Evolutionary conservation across 352 stramenopile genomes (phyloP).

Genomic region (Globisporangium viniferum): DNA sequence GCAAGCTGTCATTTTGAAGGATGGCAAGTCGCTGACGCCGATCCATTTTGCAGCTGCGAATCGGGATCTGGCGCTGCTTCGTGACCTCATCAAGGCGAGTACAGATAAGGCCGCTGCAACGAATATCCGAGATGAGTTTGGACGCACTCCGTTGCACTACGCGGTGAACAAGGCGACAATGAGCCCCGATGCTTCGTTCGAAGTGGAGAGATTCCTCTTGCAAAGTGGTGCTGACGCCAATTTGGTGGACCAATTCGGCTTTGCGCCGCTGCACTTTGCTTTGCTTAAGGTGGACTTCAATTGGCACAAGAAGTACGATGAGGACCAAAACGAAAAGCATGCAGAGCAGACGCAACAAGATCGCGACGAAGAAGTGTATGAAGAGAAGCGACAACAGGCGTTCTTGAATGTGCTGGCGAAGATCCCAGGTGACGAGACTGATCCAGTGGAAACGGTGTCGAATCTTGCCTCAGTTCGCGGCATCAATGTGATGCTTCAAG

Average conservation of each 20-base stretch:
- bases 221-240: slow-evolving; percentile 51
- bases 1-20: slow-evolving; percentile 39
- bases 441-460: slow-evolving; percentile 76
- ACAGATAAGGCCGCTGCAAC: slow-evolving; percentile 34
- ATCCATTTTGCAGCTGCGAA: slow-evolving; percentile 62
- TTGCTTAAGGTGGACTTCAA: slow-evolving; percentile 65
- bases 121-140: slow-evolving; percentile 48
- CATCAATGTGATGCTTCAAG: slow-evolving; percentile 34
- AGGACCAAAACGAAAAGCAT: slow-evolving; percentile 25
- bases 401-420: slow-evolving; percentile 37
- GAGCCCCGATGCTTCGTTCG: slow-evolving; percentile 71
- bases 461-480: slow-evolving; percentile 54
- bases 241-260: slow-evolving; percentile 53
- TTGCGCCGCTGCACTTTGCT: slow-evolving; percentile 61
- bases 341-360: slow-evolving; percentile 24
- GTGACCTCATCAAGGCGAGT: slow-evolving; percentile 36
- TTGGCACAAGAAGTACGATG: slow-evolving; percentile 60
- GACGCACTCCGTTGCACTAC: slow-evolving; percentile 66
- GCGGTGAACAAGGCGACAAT: slow-evolving; percentile 67
- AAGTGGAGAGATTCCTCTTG: slow-evolving; percentile 70
- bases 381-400: slow-evolving; percentile 38
- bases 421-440: slow-evolving; percentile 43
- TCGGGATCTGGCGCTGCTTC: slow-evolving; percentile 58
- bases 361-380: slow-evolving; percentile 39
- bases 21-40: slow-evolving; percentile 46